These are phyloP conservation scores for Blastocystis sp. DNA, from an alignment of 352 stramenopile genomes.

Conservation along the genomic window DNA sequence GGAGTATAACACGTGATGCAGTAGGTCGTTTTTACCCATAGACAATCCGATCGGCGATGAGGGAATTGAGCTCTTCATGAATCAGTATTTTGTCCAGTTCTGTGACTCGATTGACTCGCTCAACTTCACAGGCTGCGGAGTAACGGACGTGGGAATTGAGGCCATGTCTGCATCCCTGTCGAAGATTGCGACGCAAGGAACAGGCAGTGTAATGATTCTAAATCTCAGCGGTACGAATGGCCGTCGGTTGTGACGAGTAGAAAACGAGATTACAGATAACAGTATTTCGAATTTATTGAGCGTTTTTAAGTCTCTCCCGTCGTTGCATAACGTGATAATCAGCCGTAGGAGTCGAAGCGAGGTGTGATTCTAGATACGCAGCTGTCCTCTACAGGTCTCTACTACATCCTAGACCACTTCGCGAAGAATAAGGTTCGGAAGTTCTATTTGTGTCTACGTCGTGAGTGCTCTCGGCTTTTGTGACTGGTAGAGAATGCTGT, in stretches of 20 bases:
- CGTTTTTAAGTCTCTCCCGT: not conserved
- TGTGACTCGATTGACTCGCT: not conserved
- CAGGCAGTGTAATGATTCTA: not conserved
- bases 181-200: not conserved
- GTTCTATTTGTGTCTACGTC: not conserved
- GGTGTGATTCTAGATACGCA: not conserved
- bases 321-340: conserved; percentile 10
- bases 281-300: not conserved
- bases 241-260: not conserved
- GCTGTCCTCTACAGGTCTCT: not conserved
- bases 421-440: not conserved
- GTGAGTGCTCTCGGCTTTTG: not conserved
- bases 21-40: not conserved
- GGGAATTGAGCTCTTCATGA: not conserved
- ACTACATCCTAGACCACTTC: not conserved
- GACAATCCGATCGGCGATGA: conserved; percentile 7
- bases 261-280: conserved; percentile 7
- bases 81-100: not conserved
- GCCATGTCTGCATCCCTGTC: not conserved
- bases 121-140: not conserved
- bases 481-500: conserved; percentile 5
- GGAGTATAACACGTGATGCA: not conserved
- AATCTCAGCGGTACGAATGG: conserved; percentile 11
- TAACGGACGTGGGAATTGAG: not conserved
- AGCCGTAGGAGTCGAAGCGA: not conserved